Percentiles rank a stretch among this genome's conserved stretches.
Conservation (phyloP, 768 basidiomycete genomes). For the Daedaleopsis sinensis region DNA sequence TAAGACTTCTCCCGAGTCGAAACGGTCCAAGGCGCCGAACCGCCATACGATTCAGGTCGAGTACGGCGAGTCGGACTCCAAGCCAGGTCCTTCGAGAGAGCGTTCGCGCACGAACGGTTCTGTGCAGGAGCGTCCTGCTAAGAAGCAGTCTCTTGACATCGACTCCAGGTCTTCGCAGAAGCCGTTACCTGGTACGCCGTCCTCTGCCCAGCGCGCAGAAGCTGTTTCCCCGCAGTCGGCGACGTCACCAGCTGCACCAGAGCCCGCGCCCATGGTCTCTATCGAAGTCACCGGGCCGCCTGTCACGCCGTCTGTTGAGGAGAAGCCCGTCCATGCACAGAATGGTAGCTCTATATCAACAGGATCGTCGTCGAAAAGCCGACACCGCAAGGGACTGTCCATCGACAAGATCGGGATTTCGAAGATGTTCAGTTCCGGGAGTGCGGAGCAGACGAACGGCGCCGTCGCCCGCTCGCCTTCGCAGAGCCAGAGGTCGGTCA, state of each 20-base stretch:
- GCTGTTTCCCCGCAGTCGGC: conserved; percentile 12
- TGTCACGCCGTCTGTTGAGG: conserved; percentile 23
- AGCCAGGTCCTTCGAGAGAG: conserved; percentile 19
- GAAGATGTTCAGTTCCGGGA: conserved; percentile 63
- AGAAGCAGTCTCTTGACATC: conserved; percentile 24
- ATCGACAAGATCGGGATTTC: conserved; percentile 80
- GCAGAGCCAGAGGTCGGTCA: conserved; percentile 35
- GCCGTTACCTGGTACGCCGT: conserved; percentile 35
- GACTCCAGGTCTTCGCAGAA: conserved; percentile 24
- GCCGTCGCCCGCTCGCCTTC: conserved; percentile 47
- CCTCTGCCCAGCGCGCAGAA: conserved; percentile 13
- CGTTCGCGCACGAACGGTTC: conserved; percentile 12
- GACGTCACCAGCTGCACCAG: conserved; percentile 4
- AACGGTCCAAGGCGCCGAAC: conserved; percentile 58
- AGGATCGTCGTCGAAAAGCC: conserved; percentile 40
- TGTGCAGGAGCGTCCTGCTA: conserved; percentile 11
- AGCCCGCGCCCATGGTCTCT: conserved; percentile 31
- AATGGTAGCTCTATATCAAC: conserved; percentile 25
- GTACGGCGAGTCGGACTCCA: conserved; percentile 68
- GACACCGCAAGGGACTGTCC: conserved; percentile 71
- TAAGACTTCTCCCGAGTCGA: conserved; percentile 44
- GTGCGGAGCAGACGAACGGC: conserved; percentile 37
- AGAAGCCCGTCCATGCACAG: conserved; percentile 21
- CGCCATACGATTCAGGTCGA: conserved; percentile 97
- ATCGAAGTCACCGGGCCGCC: conserved; percentile 39